Evolutionary conservation across 768 basidiomycete species (phyloP).

Genomic region (Lanmaoa pseudosensibilis): DNA sequence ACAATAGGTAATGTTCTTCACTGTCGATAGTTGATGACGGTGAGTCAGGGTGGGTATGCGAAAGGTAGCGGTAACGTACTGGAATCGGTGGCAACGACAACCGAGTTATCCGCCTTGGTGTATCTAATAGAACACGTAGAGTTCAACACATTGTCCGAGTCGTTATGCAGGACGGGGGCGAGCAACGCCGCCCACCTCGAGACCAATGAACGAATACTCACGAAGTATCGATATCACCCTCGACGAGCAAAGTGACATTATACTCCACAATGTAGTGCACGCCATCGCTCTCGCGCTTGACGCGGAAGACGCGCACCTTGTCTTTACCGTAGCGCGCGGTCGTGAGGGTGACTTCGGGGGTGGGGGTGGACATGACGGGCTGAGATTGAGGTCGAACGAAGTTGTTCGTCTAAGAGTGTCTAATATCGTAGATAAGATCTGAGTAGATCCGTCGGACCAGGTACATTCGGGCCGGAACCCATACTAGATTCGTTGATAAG

Average conservation of each 20-base stretch:
- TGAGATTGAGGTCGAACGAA: not conserved
- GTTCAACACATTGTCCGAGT: not conserved
- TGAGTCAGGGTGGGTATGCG: not conserved
- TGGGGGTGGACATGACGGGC: slow-evolving; percentile 29
- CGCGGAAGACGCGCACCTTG: slow-evolving; percentile 80
- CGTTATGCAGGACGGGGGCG: not conserved
- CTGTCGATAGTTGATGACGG: slow-evolving; percentile 30
- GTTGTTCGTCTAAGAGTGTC: not conserved
- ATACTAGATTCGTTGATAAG: not conserved
- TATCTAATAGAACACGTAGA: slow-evolving; percentile 52
- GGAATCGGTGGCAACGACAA: slow-evolving; percentile 90
- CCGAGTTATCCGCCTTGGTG: slow-evolving; percentile 84
- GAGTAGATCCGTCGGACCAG: not conserved
- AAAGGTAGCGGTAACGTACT: slow-evolving; percentile 46
- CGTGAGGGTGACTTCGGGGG: slow-evolving; percentile 33
- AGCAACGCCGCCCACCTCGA: not conserved
- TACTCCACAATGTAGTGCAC: slow-evolving; percentile 83
- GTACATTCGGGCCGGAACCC: not conserved
- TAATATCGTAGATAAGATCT: slow-evolving; percentile 1
- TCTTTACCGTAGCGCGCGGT: slow-evolving; percentile 84
- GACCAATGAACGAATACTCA: slow-evolving; percentile 26
- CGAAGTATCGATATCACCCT: slow-evolving; percentile 82
- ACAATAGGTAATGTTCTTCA: slow-evolving; percentile 72
- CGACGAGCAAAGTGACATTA: slow-evolving; percentile 74
- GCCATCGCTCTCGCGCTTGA: slow-evolving; percentile 62